Conservation (phyloP, 768 basidiomycete species). For the Leccinum obscurum region DNA sequence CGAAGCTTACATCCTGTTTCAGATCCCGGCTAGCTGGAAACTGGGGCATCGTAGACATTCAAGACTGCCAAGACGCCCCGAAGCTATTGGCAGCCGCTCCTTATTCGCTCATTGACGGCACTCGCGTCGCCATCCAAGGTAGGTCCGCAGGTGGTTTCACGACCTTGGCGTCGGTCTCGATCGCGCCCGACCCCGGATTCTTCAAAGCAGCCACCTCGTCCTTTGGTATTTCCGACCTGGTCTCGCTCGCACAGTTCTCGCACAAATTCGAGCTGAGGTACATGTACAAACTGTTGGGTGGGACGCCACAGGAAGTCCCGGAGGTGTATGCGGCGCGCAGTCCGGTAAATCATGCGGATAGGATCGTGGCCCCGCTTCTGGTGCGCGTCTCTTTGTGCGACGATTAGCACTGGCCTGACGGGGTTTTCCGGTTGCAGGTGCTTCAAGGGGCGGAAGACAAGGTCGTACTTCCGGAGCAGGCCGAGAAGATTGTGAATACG, state of each 20-base stretch:
- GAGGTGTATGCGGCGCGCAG: slow-evolving; percentile 60
- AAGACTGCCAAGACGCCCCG: slow-evolving; percentile 61
- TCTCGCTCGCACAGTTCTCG: slow-evolving; percentile 55
- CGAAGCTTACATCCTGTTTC: slow-evolving; percentile 16
- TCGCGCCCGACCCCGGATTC: slow-evolving; percentile 39
- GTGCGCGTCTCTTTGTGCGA: slow-evolving; percentile 37
- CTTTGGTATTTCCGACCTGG: slow-evolving; percentile 72
- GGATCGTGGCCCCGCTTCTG: slow-evolving; percentile 62
- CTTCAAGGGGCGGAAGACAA: slow-evolving; percentile 65
- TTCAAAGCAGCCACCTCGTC: slow-evolving; percentile 62
- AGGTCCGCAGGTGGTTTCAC: slow-evolving; percentile 76
- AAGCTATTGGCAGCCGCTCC: slow-evolving; percentile 45
- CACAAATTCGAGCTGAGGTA: slow-evolving; percentile 74
- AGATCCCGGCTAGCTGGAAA: slow-evolving; percentile 51
- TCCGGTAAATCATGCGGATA: slow-evolving; percentile 60
- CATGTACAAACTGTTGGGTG: slow-evolving; percentile 63
- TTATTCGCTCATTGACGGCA: slow-evolving; percentile 57
- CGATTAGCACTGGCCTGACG: neutral
- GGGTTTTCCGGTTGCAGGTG: slow-evolving; percentile 42
- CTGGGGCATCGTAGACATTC: slow-evolving; percentile 76
- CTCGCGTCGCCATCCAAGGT: slow-evolving; percentile 69
- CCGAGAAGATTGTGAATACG: too few relatives aligned
- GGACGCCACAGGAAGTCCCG: slow-evolving; percentile 50
- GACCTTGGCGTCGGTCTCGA: slow-evolving; percentile 48
- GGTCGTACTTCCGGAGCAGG: slow-evolving; percentile 67